These are phyloP conservation scores for Lindgomyces ingoldianus DNA, from an alignment of 495 filamentous ascomycete genomes.

Conservation along the genomic window DNA sequence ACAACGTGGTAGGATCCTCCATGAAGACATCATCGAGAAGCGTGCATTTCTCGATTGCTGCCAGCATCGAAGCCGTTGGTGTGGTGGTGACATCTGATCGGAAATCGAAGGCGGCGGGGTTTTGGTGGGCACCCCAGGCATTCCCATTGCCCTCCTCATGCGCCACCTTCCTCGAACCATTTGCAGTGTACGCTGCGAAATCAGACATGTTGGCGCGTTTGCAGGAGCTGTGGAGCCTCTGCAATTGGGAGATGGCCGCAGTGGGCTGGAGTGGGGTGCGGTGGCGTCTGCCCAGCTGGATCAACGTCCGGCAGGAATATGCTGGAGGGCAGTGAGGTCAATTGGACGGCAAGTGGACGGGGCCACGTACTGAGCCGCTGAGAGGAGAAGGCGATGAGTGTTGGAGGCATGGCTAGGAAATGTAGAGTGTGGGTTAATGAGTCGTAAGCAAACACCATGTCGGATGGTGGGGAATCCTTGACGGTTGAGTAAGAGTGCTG, in stretches of 20 bases:
- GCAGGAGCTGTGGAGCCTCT: background rate
- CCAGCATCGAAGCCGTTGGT: conserved; percentile 79
- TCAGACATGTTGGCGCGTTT: conserved; percentile 23
- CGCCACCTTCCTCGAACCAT: conserved; percentile 8
- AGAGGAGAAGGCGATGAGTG: background rate
- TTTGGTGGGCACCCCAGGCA: conserved; percentile 58
- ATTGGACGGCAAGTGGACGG: conserved; percentile 21
- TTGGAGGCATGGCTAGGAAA: conserved; percentile 12
- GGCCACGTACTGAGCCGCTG: conserved; percentile 27
- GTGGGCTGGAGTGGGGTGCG: background rate
- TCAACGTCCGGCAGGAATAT: background rate
- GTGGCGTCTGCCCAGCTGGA: background rate
- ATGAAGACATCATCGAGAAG: conserved; percentile 76
- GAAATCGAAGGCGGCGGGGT: conserved; percentile 67
- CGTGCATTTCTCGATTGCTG: conserved; percentile 57
- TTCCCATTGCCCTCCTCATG: conserved; percentile 41
- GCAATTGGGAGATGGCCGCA: background rate
- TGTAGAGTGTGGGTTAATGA: too few species aligned
- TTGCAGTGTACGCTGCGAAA: conserved; percentile 25
- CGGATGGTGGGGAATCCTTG: too few species aligned
- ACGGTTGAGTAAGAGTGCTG: too few species aligned
- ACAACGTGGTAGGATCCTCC: conserved; percentile 76
- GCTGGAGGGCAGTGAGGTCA: conserved; percentile 19
- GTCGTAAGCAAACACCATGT: too few species aligned
- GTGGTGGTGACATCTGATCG: conserved; percentile 81